Evolutionary conservation across 2,329 filamentous ascomycete species (phyloP), one percentile per base, ranked within the genome.

Genomic region (Verticillium zaregamsianum): DNA sequence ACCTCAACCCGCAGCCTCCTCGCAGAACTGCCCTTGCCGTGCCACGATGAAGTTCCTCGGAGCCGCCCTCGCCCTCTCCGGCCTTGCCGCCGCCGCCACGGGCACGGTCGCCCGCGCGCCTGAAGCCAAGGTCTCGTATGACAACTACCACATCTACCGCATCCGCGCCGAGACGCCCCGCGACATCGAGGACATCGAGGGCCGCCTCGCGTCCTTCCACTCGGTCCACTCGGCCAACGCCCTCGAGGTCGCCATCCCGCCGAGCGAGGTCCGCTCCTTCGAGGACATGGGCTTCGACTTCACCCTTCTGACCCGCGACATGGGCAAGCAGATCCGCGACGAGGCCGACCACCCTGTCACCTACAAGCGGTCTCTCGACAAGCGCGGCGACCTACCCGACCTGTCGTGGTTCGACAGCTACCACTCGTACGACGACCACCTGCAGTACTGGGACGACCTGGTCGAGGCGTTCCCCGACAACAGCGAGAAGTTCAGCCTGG

Each of bases 321-420:
- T 73, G 14, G 71, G 70, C 12, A 68, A 64, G 28, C 68, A 71
- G 12, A 68, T 75, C 40, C 64, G 66, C 3, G 65, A 65, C 2
- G 74, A 76, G 62, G 28, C 64, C 6, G 67, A 69, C 8, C 63
- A 61, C 3, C 65, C 73, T 12, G 67, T 65, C 8, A 35, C 57
- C 23, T 70, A 71, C 55, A 45, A 59, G 66, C 14, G 65, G 37
- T 8, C 61, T 59, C 31, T 66, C 20, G 55, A 63, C 32, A 65
- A 65, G 58, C 64, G 66, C 11, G 68, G 68, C 60, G 73, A 71
- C 59, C 67, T 76, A 15, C 74, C 76, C 7, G 71, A 69, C 56
- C 58, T 74, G 23, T 74, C 77, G 5, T 86, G 81, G 80, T 86
- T 84, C 70, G 75, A 81, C 59, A 72, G 75, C 17, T 86, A 86